A percentile compares a stretch with the other conserved stretches of the same genome.
phyloP scores from a whole-genome alignment of 768 basidiomycete species.

The Pholiota microspora region DNA sequence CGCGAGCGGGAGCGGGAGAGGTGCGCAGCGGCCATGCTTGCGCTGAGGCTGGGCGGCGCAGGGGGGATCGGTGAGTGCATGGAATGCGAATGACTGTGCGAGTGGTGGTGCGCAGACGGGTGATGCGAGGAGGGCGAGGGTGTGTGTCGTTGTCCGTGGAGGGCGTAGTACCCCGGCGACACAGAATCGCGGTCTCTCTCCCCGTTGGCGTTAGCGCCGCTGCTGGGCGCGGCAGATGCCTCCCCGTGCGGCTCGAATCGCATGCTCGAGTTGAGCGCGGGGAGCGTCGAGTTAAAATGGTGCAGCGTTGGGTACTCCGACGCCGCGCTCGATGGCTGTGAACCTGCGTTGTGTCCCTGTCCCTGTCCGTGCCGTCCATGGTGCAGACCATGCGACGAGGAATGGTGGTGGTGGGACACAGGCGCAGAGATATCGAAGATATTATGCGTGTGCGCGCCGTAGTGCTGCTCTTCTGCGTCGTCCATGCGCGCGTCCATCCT shows the following conservation, averaged over 20 bases:
- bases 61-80: constrained; percentile 15
- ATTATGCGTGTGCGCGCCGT: constrained; percentile 28
- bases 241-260: constrained; percentile 48
- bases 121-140: too few relatives aligned
- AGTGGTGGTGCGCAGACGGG: constrained; percentile 13
- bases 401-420: background rate
- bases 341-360: constrained; percentile 1
- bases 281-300: constrained; percentile 46
- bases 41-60: background rate
- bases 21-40: background rate
- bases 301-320: background rate
- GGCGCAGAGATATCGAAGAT: constrained; percentile 36
- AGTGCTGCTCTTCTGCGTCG: constrained; percentile 19
- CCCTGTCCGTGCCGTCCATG: background rate
- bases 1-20: constrained; percentile 35
- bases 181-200: background rate
- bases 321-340: background rate
- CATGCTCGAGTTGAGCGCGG: constrained; percentile 50
- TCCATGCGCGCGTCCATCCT: constrained; percentile 15
- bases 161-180: background rate
- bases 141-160: too few relatives aligned
- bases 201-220: too few relatives aligned
- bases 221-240: background rate
- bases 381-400: background rate
- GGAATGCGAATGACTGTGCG: background rate